Base-by-base conservation (phyloP, 345 rosid species). In the Populus deltoides region DNA sequence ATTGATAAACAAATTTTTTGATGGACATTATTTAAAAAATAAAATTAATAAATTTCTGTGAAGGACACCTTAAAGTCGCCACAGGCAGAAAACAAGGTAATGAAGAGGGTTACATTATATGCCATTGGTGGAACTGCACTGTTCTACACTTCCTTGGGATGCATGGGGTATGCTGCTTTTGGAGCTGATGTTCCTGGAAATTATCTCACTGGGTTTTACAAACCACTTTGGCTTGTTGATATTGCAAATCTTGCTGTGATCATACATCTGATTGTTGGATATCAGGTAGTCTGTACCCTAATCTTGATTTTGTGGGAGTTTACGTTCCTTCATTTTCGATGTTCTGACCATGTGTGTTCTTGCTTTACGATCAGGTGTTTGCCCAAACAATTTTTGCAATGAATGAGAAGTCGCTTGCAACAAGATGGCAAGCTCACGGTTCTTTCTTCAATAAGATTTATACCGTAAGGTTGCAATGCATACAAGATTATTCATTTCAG, bases 91-190 rank as follows among this genome's bases (percentile, higher is more conserved):
- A 86, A 83, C 38, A 35, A 75, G 59, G 69, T 68, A 16, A 83
- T 86, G 86, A 86, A 81, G 71, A 86, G 76, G 72, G 86, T 76
- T 27, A 62, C 82, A 35, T n/a, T 72, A 11, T 53, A 63, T 43
- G 59, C 76, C 1, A 3, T 82, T 41, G 81, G 82, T 5, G 70
- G 47, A 45, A 83, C 82, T 38, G 61, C 89, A 45, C 0, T 71
- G 31, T 86, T 81, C 72, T 81, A 86, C 76, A 39, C 81, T 67
- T 72, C 7, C 51, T 45, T 77, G 72, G 89, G 55, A 11, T 66
- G 76, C 66, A 13, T 80, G 65, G 86, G 85, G 13, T 86, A 86
- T 70, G 86, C 84, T 18, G 89, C 86, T 17, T 83, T 83, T 8
- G 89, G 89, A 10, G 79, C 66, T 75, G 43, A 75, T 3, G 76